Percentiles rank a stretch among this genome's conserved stretches.
Conservation (phyloP, 768 basidiomycete species). For the Cystobasidium tubakii region DNA sequence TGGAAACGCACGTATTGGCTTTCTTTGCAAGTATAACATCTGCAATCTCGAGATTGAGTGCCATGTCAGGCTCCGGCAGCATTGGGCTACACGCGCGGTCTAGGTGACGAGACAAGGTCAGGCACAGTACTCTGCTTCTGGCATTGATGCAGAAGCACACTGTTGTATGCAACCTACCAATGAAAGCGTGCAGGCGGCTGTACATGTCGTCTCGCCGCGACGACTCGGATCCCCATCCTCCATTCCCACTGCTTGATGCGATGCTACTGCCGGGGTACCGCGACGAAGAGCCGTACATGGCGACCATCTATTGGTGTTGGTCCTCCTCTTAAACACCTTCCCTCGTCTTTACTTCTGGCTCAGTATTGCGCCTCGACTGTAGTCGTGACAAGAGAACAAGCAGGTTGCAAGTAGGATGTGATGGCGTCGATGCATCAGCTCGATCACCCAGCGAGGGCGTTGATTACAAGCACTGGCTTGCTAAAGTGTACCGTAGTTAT, state of each 20-base stretch:
- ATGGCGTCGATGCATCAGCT: too few relatives aligned
- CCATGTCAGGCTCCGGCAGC: constrained; percentile 81
- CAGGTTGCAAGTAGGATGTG: too few relatives aligned
- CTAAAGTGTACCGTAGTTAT: too few relatives aligned
- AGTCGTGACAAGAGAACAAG: too few relatives aligned
- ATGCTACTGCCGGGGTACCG: constrained; percentile 1
- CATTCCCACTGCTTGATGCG: background rate
- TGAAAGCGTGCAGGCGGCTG: constrained; percentile 18
- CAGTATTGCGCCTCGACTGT: too few relatives aligned
- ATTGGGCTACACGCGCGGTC: constrained; percentile 79
- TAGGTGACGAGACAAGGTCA: constrained; percentile 32
- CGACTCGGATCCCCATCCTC: background rate
- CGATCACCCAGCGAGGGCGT: too few relatives aligned
- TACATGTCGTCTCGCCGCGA: constrained; percentile 13
- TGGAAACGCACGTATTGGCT: constrained; percentile 72
- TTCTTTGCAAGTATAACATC: constrained; percentile 91
- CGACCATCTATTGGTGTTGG: background rate
- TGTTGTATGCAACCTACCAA: constrained; percentile 4
- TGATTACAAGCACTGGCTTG: too few relatives aligned
- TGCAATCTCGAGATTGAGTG: constrained; percentile 83
- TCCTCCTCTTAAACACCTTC: too few relatives aligned
- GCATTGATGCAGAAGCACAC: background rate
- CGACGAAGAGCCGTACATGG: constrained; percentile 12
- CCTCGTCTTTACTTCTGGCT: too few relatives aligned
- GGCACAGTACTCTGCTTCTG: background rate